phyloP scores from a whole-genome alignment of 257 asterid species.

The Gardenia jasminoides region DNA sequence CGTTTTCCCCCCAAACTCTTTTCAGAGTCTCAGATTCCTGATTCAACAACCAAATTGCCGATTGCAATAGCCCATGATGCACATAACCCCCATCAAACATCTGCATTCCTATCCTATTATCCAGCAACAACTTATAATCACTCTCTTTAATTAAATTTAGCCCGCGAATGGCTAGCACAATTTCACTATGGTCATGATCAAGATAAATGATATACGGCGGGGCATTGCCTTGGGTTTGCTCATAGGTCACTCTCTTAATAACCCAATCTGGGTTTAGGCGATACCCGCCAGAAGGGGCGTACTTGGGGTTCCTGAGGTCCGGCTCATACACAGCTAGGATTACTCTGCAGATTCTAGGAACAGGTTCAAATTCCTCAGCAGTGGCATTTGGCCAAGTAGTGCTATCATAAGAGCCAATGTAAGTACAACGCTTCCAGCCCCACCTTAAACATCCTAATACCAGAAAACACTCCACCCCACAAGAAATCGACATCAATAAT shows the following conservation, averaged over 20 bases:
- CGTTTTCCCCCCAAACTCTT: slow-evolving; percentile 74
- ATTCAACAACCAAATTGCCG: slow-evolving; percentile 79
- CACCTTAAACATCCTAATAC: slow-evolving; percentile 79
- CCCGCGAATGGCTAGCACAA: slow-evolving; percentile 83
- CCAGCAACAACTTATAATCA: slow-evolving; percentile 70
- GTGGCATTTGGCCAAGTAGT: slow-evolving; percentile 79
- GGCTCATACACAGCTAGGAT: slow-evolving; percentile 86
- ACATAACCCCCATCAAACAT: slow-evolving; percentile 97
- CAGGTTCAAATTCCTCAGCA: slow-evolving; percentile 64
- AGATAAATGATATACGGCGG: slow-evolving; percentile 84
- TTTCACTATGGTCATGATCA: slow-evolving; percentile 70
- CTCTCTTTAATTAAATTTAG: slow-evolving; percentile 66
- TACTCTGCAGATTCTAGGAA: slow-evolving; percentile 79
- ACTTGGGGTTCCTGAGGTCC: slow-evolving; percentile 59
- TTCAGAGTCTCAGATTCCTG: slow-evolving; percentile 62
- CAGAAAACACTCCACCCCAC: slow-evolving; percentile 79
- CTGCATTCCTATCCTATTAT: slow-evolving; percentile 82
- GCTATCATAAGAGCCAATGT: slow-evolving; percentile 90
- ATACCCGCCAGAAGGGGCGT: slow-evolving; percentile 61
- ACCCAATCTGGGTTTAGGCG: slow-evolving; percentile 67
- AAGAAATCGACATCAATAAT: slow-evolving; percentile 55
- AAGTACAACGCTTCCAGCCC: slow-evolving; percentile 98
- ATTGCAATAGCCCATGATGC: slow-evolving; percentile 80
- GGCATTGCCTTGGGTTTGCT: slow-evolving; percentile 70
- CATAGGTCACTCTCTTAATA: slow-evolving; percentile 74